Percentiles rank a stretch among this genome's conserved stretches.
These are phyloP conservation scores for Backusella sp. DNA, from an alignment of 192 early-diverging fungal species.

Conservation along the genomic window DNA sequence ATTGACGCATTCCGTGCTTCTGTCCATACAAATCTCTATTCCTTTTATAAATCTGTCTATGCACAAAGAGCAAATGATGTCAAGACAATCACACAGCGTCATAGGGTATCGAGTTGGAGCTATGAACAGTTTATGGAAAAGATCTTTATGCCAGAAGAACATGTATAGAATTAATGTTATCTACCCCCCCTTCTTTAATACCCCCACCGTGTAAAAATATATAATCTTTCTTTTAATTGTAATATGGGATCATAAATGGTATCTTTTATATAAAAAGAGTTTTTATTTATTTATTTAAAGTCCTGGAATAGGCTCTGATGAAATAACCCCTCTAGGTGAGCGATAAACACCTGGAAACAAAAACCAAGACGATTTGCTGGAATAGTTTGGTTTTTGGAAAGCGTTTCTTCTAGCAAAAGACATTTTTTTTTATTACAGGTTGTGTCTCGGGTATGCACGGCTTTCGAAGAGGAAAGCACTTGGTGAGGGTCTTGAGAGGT, in stretches of 20 bases:
- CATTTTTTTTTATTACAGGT: too few species aligned
- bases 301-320: too few species aligned
- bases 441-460: too few species aligned
- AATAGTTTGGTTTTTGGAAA: too few species aligned
- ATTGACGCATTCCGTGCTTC: slow-evolving; percentile 66
- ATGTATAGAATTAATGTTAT: neutral
- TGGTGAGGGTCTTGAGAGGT: neutral
- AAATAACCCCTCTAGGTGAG: too few species aligned
- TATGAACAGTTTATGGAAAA: slow-evolving; percentile 38
- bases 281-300: too few species aligned
- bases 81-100: slow-evolving; percentile 50
- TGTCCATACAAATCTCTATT: slow-evolving; percentile 32
- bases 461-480: too few species aligned
- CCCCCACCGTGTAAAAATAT: neutral
- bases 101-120: slow-evolving; percentile 52
- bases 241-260: neutral
- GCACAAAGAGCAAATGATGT: slow-evolving; percentile 59
- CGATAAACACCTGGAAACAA: too few species aligned
- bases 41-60: slow-evolving; percentile 57
- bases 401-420: too few species aligned
- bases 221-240: neutral
- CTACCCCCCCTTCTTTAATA: too few species aligned
- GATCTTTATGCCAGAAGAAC: slow-evolving; percentile 38
- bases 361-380: too few species aligned
- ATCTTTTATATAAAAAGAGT: too few species aligned